Evolutionary conservation across 768 basidiomycete genomes (phyloP), one percentile per base, ranked within the genome.

Genomic region (Suillus sp.): DNA sequence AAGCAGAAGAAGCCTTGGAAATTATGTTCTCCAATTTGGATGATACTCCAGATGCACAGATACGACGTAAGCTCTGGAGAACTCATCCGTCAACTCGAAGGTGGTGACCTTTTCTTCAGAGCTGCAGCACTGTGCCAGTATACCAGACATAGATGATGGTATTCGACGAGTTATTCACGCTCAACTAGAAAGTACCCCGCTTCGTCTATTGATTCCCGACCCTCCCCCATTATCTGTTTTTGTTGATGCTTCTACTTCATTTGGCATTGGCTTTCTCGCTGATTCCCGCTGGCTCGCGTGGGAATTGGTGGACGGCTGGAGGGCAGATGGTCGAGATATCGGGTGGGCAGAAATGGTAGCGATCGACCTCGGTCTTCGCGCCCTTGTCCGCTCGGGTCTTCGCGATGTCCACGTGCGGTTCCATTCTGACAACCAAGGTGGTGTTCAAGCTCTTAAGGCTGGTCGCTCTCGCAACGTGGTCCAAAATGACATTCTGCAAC

Each of bases 301-400:
- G 82, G 66, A 71, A 32, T 68, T 82, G 13, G 69, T 60, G 20
- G 48, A 64, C 0, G 75, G 76, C 7, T 78, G 78, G 76, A 65
- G 68, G 18, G 40, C 55, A 4, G 59, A 70, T 0, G 71, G 72
- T 9, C 47, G 77, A 8, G 68, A 77, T 61, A 83, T 80, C 22
- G 75, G 76, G 6, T 83, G 82, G 81, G 78, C 77, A 0, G 82
- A 83, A 67, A 77, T 81, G 70, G 74, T 79, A 0, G 81, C 79
- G 0, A 71, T 81, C 1, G 81, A 83, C 59, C 68, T 83, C 1
- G 81, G 78, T 0, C 35, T 83, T 0, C 72, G 71, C 1, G 70
- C 76, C 1, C 45, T 78, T 7, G 66, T 79, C 3, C 64, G 74
- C 0, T 55, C 70, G 0, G 71, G 72, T 1, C 66, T 70, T 37